Base-by-base conservation (phyloP, 1,284 basidiomycete species). In the Ceratobasidium sp. region DNA sequence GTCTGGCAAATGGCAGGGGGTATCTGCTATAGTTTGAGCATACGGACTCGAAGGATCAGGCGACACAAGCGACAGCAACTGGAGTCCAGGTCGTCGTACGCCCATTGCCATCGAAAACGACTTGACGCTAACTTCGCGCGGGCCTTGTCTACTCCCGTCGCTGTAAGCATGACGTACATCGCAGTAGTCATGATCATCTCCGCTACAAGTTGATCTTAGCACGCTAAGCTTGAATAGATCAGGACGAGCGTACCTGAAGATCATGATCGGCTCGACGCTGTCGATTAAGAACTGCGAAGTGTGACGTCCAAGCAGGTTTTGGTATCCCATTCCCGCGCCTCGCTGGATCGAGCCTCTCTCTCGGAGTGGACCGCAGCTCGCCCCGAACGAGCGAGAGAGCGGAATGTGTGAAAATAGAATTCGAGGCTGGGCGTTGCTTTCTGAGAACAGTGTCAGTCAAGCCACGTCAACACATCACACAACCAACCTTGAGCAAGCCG, bases 121-220 rank as follows among this genome's bases (percentile, higher is more conserved):
- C 82, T 95, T 95, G 81, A 96, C 86, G 0, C 94, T 93, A n/a
- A 95, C 86, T 83, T 94, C 92, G 74, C 86, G 86, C 56, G 90
- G 84, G n/a, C 82, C 82, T 56, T 82, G 51, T 44, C 73, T 74
- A 32, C 77, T 68, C 13, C 43, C 51, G 4, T 74, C 71, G 22
- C 49, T 62, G 51, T 79, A 80, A 2, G 84, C 81, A 82, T 95
- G 92, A 76, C 84, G 85, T 79, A 92, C 88, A 80, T 95, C 92
- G 83, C 95, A 97, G 79, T 95, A 95, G 82, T 97, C 95, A 79
- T 94, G 93, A 83, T 97, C 93, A 82, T 97, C 95, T 11, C 92
- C 95, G 80, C 94, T 74, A 74, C 5, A 37, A 15, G 17, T 25
- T 19, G 22, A 32, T 34, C 8, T 64, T n/a, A 54, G 29, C 1